Percentiles rank a stretch among this genome's conserved stretches.
Conservation (phyloP, 441 rosid genomes). For the Gossypium gossypioides region DNA sequence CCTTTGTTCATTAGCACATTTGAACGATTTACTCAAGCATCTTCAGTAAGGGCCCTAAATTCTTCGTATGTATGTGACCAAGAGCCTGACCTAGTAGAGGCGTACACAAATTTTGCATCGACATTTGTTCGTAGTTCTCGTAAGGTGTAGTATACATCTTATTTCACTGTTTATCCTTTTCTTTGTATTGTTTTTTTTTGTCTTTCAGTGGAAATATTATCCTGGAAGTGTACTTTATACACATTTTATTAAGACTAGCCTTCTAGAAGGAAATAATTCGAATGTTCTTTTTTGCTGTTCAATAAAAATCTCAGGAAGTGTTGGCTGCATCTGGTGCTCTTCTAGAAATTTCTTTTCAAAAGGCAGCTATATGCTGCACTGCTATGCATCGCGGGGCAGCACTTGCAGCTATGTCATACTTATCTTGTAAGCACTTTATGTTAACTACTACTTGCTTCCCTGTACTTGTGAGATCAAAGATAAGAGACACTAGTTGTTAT, state of each 20-base stretch:
- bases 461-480: not conserved
- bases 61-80: conserved; percentile 95
- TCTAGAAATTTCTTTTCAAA: conserved; percentile 84
- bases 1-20: conserved; percentile 67
- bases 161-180: conserved; percentile 6
- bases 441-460: not conserved
- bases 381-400: conserved; percentile 99
- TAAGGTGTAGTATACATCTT: conserved; percentile 44
- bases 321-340: conserved; percentile 69
- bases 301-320: conserved; percentile 47
- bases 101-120: conserved; percentile 82
- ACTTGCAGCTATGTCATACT: conserved; percentile 86
- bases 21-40: conserved; percentile 75
- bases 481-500: not conserved
- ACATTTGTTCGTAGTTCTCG: conserved; percentile 61
- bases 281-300: conserved; percentile 17
- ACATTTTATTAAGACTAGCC: not conserved
- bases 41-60: conserved; percentile 75
- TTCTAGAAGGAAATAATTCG: conserved; percentile 1
- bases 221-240: not conserved
- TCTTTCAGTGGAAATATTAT: not conserved
- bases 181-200: not conserved
- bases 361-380: conserved; percentile 95
- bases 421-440: conserved; percentile 51
- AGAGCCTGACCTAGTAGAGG: conserved; percentile 98